phyloP scores from a whole-genome alignment of 2,329 filamentous ascomycete genomes.

The Aspergillus arachidicola region DNA sequence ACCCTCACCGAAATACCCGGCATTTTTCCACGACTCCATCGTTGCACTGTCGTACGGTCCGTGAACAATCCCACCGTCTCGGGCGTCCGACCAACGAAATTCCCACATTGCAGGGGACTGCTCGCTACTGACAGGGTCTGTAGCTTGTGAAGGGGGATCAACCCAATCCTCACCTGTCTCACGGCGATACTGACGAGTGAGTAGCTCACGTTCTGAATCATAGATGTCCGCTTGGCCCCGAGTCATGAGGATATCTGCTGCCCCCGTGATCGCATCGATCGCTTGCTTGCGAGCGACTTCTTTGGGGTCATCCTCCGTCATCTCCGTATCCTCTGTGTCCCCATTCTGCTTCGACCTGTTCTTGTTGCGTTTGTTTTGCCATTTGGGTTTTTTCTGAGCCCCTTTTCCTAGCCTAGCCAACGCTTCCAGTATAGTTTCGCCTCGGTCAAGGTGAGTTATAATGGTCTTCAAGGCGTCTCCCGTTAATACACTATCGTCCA shows the following conservation, averaged over 20 bases:
- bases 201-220: constrained; percentile 79
- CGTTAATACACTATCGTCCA: constrained; percentile 74
- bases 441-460: constrained; percentile 72
- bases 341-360: constrained; percentile 52
- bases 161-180: constrained; percentile 89
- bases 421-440: constrained; percentile 87
- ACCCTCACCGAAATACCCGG: constrained; percentile 86
- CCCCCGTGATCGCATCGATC: constrained; percentile 82
- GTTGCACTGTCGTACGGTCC: constrained; percentile 83
- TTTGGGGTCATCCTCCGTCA: constrained; percentile 70
- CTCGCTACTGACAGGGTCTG: constrained; percentile 32
- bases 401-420: constrained; percentile 76
- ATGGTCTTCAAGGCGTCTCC: constrained; percentile 73
- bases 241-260: constrained; percentile 82
- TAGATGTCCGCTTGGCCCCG: constrained; percentile 89
- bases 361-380: constrained; percentile 60
- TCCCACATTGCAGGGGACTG: constrained; percentile 69
- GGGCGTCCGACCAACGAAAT: constrained; percentile 87
- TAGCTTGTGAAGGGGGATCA: constrained; percentile 44
- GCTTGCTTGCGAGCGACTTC: constrained; percentile 70
- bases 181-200: constrained; percentile 78
- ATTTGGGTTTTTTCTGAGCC: constrained; percentile 62
- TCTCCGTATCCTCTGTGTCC: constrained; percentile 64
- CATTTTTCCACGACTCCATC: constrained; percentile 89
- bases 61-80: constrained; percentile 76